phyloP scores from a whole-genome alignment of 2,329 filamentous ascomycete genomes.

The Ascomycota sp. region DNA sequence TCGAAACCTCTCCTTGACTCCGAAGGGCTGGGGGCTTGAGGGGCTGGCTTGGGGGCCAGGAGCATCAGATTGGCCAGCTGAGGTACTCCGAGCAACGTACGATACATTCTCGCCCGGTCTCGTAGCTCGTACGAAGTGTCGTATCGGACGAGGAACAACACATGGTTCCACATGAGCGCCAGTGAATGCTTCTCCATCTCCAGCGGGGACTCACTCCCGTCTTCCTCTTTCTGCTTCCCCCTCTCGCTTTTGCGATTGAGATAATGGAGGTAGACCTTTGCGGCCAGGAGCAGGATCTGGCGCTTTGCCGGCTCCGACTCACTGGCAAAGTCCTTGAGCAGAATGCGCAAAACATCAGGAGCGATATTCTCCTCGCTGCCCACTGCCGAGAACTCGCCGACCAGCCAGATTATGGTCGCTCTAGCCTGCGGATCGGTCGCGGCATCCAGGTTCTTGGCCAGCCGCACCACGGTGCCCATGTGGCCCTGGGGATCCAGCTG shows the following conservation, averaged over 20 bases:
- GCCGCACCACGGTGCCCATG: slow-evolving; percentile 62
- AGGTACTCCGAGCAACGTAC: slow-evolving; percentile 59
- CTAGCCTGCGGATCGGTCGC: slow-evolving; percentile 73
- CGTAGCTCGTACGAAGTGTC: slow-evolving; percentile 90
- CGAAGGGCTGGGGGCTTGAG: slow-evolving; percentile 74
- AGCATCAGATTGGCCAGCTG: slow-evolving; percentile 82
- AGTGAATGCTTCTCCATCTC: slow-evolving; percentile 39
- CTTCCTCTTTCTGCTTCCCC: slow-evolving; percentile 14
- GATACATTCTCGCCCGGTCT: slow-evolving; percentile 77
- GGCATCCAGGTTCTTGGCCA: slow-evolving; percentile 81
- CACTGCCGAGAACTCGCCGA: slow-evolving; percentile 75
- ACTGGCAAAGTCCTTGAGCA: slow-evolving; percentile 65
- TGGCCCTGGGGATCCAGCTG: slow-evolving; percentile 74
- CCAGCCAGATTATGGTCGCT: slow-evolving; percentile 92
- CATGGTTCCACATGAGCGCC: slow-evolving; percentile 63
- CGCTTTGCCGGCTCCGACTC: slow-evolving; percentile 76
- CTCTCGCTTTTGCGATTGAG: slow-evolving; percentile 41
- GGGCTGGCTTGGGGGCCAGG: slow-evolving; percentile 82
- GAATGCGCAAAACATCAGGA: slow-evolving; percentile 72
- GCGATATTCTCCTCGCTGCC: slow-evolving; percentile 77
- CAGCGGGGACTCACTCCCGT: slow-evolving; percentile 8
- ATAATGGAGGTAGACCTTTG: slow-evolving; percentile 91
- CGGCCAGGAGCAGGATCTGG: slow-evolving; percentile 78
- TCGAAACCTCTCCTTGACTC: slow-evolving; percentile 60
- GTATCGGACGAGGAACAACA: slow-evolving; percentile 69